Conservation (phyloP, 2,329 filamentous ascomycete species). For the Camillea tinctor region DNA sequence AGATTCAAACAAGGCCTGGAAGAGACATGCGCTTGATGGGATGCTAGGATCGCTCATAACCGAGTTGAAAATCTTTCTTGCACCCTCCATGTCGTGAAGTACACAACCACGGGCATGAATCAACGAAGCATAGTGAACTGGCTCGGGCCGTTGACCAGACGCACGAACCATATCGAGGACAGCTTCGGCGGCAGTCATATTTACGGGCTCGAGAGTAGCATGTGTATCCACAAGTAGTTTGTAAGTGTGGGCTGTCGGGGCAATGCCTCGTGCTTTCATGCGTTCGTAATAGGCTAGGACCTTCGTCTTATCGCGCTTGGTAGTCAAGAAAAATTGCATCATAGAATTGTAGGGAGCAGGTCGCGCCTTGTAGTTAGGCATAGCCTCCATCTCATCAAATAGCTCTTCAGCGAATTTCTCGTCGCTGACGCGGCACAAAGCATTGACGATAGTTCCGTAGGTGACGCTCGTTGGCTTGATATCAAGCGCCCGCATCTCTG, state of each 20-base stretch:
- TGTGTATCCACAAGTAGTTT: constrained; percentile 96
- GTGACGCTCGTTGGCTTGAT: constrained; percentile 97
- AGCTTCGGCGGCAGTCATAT: constrained; percentile 83
- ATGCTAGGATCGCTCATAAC: constrained; percentile 69
- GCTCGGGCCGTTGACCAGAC: constrained; percentile 75
- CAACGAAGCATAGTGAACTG: constrained; percentile 92
- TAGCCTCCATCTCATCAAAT: constrained; percentile 98
- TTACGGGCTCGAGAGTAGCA: constrained; percentile 85
- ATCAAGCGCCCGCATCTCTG: constrained; percentile 89
- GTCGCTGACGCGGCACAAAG: constrained; percentile 92
- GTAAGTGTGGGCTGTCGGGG: constrained; percentile 93
- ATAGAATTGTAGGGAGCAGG: constrained; percentile 98
- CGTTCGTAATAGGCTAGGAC: constrained; percentile 92
- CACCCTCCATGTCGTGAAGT: constrained; percentile 83
- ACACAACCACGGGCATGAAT: constrained; percentile 97
- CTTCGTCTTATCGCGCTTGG: constrained; percentile 93
- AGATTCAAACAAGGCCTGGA: constrained; percentile 94
- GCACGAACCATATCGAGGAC: constrained; percentile 77
- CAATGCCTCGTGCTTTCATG: constrained; percentile 83
- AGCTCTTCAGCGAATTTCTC: constrained; percentile 97
- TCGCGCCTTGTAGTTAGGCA: constrained; percentile 97
- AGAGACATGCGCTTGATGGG: constrained; percentile 78
- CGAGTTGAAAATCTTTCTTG: constrained; percentile 76
- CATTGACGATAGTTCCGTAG: constrained; percentile 97
- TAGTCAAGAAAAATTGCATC: constrained; percentile 99